Conservation (phyloP, 176 grass and related monocot genomes). For the Saccharum spontaneum region DNA sequence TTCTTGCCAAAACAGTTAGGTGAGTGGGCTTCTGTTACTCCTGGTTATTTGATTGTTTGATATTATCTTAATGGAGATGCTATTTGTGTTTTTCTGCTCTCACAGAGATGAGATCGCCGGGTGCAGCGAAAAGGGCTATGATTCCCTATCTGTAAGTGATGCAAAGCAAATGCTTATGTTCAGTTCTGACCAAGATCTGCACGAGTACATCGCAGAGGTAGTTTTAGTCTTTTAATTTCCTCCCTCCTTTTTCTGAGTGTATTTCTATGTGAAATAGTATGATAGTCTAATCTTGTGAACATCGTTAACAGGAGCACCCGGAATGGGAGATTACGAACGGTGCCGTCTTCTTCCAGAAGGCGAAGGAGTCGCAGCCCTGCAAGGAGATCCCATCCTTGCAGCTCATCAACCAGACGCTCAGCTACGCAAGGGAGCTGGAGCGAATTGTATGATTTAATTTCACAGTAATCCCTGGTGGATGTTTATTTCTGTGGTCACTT, state of each 20-base stretch:
- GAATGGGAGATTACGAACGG: constrained; percentile 85
- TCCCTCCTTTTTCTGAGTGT: neutral
- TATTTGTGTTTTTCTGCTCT: neutral
- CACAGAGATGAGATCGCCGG: constrained; percentile 93
- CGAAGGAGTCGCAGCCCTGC: constrained; percentile 80
- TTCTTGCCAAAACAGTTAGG: constrained; percentile 96
- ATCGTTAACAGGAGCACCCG: constrained; percentile 62
- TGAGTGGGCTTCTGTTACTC: constrained; percentile 35
- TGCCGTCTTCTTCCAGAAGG: constrained; percentile 81
- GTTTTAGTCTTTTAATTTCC: neutral
- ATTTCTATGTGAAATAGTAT: neutral
- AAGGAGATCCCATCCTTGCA: constrained; percentile 88
- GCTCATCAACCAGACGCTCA: constrained; percentile 89
- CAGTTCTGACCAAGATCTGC: constrained; percentile 82
- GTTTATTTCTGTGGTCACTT: constrained; percentile 8
- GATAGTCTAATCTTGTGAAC: neutral
- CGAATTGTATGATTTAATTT: constrained; percentile 66
- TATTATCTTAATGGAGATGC: neutral
- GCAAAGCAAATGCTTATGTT: constrained; percentile 93
- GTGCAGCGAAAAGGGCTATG: constrained; percentile 92
- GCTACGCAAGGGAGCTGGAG: constrained; percentile 89
- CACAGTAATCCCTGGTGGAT: neutral
- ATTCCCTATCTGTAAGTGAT: constrained; percentile 79
- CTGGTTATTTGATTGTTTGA: constrained; percentile 10
- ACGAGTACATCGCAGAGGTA: constrained; percentile 86